Percentiles rank a stretch among this genome's conserved stretches.
Evolutionary conservation across 257 asterid genomes (phyloP).

Genomic region (Nemophila menziesii): DNA sequence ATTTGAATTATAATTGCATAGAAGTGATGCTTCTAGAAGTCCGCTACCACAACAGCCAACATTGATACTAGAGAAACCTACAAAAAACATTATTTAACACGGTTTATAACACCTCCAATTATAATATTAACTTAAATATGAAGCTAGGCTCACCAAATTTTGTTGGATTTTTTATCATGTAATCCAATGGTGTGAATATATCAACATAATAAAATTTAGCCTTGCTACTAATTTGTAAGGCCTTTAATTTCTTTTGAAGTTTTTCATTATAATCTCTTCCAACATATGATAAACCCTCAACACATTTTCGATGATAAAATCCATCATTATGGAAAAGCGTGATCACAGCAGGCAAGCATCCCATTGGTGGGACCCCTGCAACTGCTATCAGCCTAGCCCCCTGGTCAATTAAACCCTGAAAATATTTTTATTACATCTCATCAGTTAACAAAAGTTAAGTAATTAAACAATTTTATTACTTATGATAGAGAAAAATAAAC

Average conservation of each 20-base stretch:
- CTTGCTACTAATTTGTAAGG: slow-evolving; percentile 6
- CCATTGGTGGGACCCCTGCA: slow-evolving; percentile 60
- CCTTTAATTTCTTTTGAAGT: slow-evolving; percentile 24
- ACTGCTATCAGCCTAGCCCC: slow-evolving; percentile 43
- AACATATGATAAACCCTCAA: slow-evolving; percentile 24
- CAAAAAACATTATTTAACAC: background rate
- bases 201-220: slow-evolving; percentile 25
- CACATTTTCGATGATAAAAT: slow-evolving; percentile 32
- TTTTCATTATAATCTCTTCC: slow-evolving; percentile 42
- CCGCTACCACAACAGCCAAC: slow-evolving; percentile 70
- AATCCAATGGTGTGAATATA: slow-evolving; percentile 28
- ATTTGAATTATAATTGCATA: slow-evolving; percentile 30
- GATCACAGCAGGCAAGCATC: slow-evolving; percentile 58
- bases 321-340: slow-evolving; percentile 18
- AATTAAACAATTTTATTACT: no score
- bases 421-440: background rate
- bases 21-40: slow-evolving; percentile 19
- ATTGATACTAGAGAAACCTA: slow-evolving; percentile 38
- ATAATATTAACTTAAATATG: no score
- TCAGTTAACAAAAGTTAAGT: no score
- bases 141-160: slow-evolving; percentile 30
- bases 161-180: slow-evolving; percentile 34
- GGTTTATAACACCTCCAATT: background rate
- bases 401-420: slow-evolving; percentile 33
- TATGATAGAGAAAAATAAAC: no score